Conservation (phyloP, 352 stramenopile species). For the Phytophthora tubulina region DNA sequence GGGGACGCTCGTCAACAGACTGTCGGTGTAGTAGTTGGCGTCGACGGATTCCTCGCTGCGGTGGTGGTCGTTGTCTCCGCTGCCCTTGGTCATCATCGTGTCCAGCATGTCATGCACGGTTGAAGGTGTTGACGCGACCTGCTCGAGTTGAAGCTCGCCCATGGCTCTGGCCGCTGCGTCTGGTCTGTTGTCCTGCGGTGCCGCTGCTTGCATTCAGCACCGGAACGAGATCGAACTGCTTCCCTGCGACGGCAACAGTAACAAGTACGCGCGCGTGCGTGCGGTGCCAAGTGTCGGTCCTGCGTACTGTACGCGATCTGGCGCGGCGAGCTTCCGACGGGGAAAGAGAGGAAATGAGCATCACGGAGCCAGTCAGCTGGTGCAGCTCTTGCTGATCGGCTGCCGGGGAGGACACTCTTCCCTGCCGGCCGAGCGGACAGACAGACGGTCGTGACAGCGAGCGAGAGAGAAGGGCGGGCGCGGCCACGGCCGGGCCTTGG, state of each 20-base stretch:
- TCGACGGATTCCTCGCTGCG: background rate
- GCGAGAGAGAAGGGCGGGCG: slow-evolving; percentile 31
- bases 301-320: background rate
- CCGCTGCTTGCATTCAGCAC: slow-evolving; percentile 14
- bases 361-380: slow-evolving; percentile 49
- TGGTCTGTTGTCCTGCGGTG: slow-evolving; percentile 28
- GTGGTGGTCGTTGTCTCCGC: slow-evolving; percentile 5
- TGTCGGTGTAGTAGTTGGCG: background rate
- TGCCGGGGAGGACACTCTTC: slow-evolving; percentile 40
- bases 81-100: background rate
- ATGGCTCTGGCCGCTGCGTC: slow-evolving; percentile 34
- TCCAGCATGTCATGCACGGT: background rate
- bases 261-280: background rate
- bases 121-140: slow-evolving; percentile 13
- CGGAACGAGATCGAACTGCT: slow-evolving; percentile 15
- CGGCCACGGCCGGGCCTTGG: slow-evolving; percentile 14
- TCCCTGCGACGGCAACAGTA: slow-evolving; percentile 5
- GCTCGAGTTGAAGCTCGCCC: slow-evolving; percentile 38
- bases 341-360: slow-evolving; percentile 54
- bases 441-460: slow-evolving; percentile 39
- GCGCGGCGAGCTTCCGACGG: slow-evolving; percentile 29
- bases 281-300: slow-evolving; percentile 10
- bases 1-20: background rate
- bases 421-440: slow-evolving; percentile 15
- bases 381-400: slow-evolving; percentile 45